Evolutionary conservation across 805 yeast genomes (phyloP).

Genomic region (Tetrapisispora taiwanensis): DNA sequence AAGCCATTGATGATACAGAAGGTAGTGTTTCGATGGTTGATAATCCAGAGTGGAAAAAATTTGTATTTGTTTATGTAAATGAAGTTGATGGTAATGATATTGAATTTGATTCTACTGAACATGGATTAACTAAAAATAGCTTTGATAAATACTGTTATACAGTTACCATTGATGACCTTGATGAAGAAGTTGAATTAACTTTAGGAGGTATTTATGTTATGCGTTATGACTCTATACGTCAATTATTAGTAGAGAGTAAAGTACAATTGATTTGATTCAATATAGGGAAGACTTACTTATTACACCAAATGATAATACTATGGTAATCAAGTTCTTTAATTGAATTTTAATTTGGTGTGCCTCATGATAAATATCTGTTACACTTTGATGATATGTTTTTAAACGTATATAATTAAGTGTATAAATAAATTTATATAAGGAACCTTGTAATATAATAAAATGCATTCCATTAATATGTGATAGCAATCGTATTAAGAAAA

Average conservation of each 20-base stretch:
- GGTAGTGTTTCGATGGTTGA: slow-evolving; percentile 68
- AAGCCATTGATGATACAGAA: slow-evolving; percentile 64
- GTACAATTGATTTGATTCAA: slow-evolving; percentile 33
- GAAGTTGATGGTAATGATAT: slow-evolving; percentile 9
- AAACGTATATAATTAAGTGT: too few species aligned
- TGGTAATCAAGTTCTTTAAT: too few species aligned
- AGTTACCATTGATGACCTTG: slow-evolving; percentile 35
- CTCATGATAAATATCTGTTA: too few species aligned
- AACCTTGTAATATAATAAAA: too few species aligned
- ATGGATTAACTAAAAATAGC: slow-evolving; percentile 32
- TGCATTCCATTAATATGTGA: too few species aligned
- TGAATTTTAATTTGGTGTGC: too few species aligned
- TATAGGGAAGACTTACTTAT: background rate
- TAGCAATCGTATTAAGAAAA: too few species aligned
- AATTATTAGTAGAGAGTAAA: slow-evolving; percentile 32
- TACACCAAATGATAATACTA: too few species aligned
- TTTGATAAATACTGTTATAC: slow-evolving; percentile 28
- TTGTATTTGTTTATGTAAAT: slow-evolving; percentile 53
- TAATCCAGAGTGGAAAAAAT: slow-evolving; percentile 61
- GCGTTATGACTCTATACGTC: slow-evolving; percentile 47
- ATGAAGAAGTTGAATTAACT: slow-evolving; percentile 46
- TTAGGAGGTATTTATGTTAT: slow-evolving; percentile 66
- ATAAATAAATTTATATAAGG: too few species aligned
- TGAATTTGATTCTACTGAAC: slow-evolving; percentile 9
- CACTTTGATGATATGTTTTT: too few species aligned